Percentiles rank a stretch among this genome's conserved stretches.
phyloP scores from a whole-genome alignment of 2,329 filamentous ascomycete species.

The Myriosclerotinia curreyana region DNA sequence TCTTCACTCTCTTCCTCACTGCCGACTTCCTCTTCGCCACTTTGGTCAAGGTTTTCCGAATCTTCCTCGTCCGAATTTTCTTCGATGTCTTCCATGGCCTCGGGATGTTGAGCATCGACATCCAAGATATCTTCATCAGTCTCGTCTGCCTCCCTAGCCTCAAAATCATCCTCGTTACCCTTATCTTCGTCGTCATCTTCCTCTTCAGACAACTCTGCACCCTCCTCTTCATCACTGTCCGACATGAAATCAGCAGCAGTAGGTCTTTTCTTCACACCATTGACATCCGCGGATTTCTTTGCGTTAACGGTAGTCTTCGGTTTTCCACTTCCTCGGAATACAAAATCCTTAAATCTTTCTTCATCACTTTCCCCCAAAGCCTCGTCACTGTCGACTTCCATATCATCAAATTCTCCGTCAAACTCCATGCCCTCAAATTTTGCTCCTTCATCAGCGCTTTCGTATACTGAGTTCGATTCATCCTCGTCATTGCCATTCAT shows the following conservation, averaged over 20 bases:
- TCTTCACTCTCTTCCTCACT: constrained; percentile 40
- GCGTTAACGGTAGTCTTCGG: constrained; percentile 37
- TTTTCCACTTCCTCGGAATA: constrained; percentile 58
- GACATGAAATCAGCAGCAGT: constrained; percentile 58
- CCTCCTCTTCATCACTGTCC: constrained; percentile 40
- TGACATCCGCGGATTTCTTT: constrained; percentile 28
- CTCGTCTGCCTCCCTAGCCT: constrained; percentile 31
- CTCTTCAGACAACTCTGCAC: constrained; percentile 37
- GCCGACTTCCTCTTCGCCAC: constrained; percentile 34
- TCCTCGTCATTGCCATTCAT: constrained; percentile 54
- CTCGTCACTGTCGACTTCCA: constrained; percentile 60
- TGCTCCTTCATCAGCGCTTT: constrained; percentile 27
- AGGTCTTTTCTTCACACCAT: constrained; percentile 43
- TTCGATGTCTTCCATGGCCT: constrained; percentile 40
- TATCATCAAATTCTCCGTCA: constrained; percentile 53
- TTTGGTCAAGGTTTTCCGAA: constrained; percentile 37
- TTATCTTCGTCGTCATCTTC: constrained; percentile 32
- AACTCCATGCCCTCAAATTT: constrained; percentile 52
- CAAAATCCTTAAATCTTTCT: constrained; percentile 74
- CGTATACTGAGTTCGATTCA: constrained; percentile 36
- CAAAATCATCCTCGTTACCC: constrained; percentile 33
- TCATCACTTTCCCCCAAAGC: constrained; percentile 84
- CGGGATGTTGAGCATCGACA: constrained; percentile 37
- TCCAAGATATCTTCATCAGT: constrained; percentile 39
- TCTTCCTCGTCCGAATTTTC: constrained; percentile 33